Evolutionary conservation across 1,284 basidiomycete genomes (phyloP), one percentile per base, ranked within the genome.

Genomic region (Anthracocystis walkeri): DNA sequence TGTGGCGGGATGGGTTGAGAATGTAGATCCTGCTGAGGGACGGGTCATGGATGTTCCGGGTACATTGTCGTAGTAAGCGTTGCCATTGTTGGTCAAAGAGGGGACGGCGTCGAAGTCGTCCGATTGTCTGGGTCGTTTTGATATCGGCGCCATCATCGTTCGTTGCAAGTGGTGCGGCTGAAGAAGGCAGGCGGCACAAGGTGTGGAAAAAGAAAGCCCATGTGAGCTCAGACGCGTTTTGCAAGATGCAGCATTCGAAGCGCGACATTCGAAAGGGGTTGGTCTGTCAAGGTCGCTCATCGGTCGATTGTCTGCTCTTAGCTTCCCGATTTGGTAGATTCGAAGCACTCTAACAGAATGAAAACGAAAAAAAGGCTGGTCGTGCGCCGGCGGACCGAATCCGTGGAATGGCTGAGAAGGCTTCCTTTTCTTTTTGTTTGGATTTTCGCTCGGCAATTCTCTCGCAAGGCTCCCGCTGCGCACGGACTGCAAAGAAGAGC

Each of bases 51-150:
- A 58, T 41, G 62, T 65, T 11, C 63, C 54, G 7, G 68, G 58
- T 6, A 71, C 58, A 38, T 61, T 65, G 55, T 71, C 63, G 63
- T 71, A 65, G 46, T 58, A 65, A 2, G 16, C 44, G 4, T 44
- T 42, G 11, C 56, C 25, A 7, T 18, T 21, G 12, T 20, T 27
- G 4, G 41, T 31, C 7, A 1, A 10, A 1, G 7, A 16, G 3
- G 48, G n/a, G 3, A 40, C 25, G 7, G 41, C 5, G 20, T 65
- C 61, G n/a, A 49, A 44, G 23, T 71, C 63, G 25, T 71, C 68
- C 14, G 63, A 58, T 10, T 40, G 42, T 29, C 67, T 58, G n/a
- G 68, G 63, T 35, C 68, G 49, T 55, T 71, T 71, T 4, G 58
- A 58, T 31, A 55, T 5, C 3, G 62, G 55, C 5, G 58, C 55